Evolutionary conservation across 2,329 filamentous ascomycete genomes (phyloP).

Genomic region (Cryphonectria nitschkei): DNA sequence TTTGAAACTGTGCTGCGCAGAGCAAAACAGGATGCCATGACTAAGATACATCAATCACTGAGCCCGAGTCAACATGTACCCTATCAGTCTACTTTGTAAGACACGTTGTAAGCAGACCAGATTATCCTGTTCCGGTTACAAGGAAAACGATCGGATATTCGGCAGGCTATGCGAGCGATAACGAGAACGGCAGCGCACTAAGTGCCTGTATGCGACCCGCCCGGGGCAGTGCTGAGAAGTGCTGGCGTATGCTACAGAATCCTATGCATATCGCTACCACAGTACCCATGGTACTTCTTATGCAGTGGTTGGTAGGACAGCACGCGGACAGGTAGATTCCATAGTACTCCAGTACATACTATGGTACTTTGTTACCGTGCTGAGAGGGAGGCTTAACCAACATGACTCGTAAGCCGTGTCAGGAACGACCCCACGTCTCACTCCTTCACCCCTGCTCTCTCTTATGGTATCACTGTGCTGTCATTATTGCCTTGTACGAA

Average conservation of each 20-base stretch:
- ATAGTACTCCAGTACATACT: background rate
- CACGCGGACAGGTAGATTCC: background rate
- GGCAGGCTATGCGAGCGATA: conserved; percentile 12
- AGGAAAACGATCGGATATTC: background rate
- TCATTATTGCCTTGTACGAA: background rate
- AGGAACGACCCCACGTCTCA: too few species aligned
- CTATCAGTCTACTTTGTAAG: background rate
- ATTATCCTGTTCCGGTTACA: background rate
- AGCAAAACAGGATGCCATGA: background rate
- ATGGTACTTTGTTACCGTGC: too few species aligned
- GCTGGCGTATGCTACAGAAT: background rate
- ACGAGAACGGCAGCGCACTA: conserved; percentile 13
- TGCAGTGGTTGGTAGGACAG: background rate
- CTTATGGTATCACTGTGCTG: background rate
- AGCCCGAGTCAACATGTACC: background rate
- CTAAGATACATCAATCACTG: background rate
- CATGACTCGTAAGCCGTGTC: background rate
- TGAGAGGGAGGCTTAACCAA: background rate
- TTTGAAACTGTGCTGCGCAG: background rate
- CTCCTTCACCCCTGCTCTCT: too few species aligned
- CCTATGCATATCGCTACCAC: background rate
- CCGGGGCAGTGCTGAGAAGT: background rate
- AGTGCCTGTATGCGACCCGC: background rate
- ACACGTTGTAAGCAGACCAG: background rate
- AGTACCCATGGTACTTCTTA: too few species aligned